Evolutionary conservation across 108 stramenopile genomes (phyloP).

Genomic region (Pseudonitzschia pungens): DNA sequence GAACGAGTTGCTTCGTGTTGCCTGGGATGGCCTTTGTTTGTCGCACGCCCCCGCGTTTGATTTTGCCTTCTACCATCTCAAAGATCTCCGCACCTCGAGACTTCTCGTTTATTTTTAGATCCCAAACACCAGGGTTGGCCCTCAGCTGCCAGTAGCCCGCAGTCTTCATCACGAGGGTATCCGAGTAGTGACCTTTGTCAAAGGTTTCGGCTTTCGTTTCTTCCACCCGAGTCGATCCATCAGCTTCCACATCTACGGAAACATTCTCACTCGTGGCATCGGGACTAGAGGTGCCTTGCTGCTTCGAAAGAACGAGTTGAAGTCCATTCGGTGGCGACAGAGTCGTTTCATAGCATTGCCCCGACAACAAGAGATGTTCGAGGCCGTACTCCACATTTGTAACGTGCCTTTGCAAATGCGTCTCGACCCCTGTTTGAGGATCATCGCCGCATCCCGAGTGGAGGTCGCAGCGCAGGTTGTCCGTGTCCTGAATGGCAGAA

Average conservation of each 20-base stretch:
- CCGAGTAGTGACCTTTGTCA: constrained; percentile 49
- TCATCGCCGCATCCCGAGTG: constrained; percentile 66
- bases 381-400: constrained; percentile 86
- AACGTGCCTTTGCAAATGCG: constrained; percentile 30
- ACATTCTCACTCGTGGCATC: background rate
- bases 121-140: constrained; percentile 92
- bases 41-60: constrained; percentile 10
- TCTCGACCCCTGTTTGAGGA: constrained; percentile 24
- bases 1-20: constrained; percentile 53
- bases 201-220: background rate
- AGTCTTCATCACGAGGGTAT: constrained; percentile 98
- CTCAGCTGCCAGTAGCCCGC: constrained; percentile 98
- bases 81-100: constrained; percentile 87
- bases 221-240: background rate
- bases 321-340: constrained; percentile 88
- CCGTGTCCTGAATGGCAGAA: constrained; percentile 87
- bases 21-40: constrained; percentile 31
- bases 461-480: constrained; percentile 91
- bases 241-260: constrained; percentile 20
- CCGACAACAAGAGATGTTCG: constrained; percentile 85
- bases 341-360: constrained; percentile 88
- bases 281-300: background rate
- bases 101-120: constrained; percentile 69
- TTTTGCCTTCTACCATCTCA: constrained; percentile 65
- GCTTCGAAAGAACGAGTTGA: constrained; percentile 82